Base-by-base conservation (phyloP, 768 basidiomycete genomes). In the Paxillus ammoniavirescens region DNA sequence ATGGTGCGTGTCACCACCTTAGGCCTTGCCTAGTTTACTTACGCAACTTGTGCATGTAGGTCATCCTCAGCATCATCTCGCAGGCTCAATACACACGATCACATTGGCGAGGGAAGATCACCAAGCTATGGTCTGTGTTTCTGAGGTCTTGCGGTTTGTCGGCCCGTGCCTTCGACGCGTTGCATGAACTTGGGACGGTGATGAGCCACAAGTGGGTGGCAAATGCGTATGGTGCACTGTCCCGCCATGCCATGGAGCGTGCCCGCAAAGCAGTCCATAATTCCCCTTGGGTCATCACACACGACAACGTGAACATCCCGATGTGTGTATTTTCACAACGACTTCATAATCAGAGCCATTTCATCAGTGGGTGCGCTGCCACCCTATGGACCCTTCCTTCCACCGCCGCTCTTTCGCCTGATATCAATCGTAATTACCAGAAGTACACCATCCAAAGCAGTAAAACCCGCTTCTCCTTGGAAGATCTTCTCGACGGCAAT, bases 251-350 rank as follows among this genome's bases (percentile, higher is more conserved):
- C 2, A 66, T 73, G 64, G 46, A 45, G 1, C 57, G 64, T n/a
- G 63, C 70, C 17, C 56, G 56, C 3, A 7, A 40, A 0, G 17
- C 54, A 9, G 71, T 72, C 33, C 40, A 67, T 5, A 15, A 13
- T 0, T 67, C 49, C 54, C 67, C 71, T 1, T 75, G 65, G 65
- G 10, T 66, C 10, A 50, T 69, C 7, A 65, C 70, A 0, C 63
- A 76, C 43, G 74, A 78, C 60, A 78, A 78, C 51, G 40, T 75
- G 9, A 67, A 72, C 36, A 46, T 75, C 2, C 58, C 69, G 1
- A 69, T 75, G 52, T 58, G 64, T 2, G 68, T 72, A 12, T 76
- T 71, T 50, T 70, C 73, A 1, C 75, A 76, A 50, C 61, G 72
- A 0, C 42, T 74, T 8, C 63, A 73, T 48, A 73, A 75, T 40